phyloP scores from a whole-genome alignment of 1,284 basidiomycete genomes.

The Agaricales sp. region DNA sequence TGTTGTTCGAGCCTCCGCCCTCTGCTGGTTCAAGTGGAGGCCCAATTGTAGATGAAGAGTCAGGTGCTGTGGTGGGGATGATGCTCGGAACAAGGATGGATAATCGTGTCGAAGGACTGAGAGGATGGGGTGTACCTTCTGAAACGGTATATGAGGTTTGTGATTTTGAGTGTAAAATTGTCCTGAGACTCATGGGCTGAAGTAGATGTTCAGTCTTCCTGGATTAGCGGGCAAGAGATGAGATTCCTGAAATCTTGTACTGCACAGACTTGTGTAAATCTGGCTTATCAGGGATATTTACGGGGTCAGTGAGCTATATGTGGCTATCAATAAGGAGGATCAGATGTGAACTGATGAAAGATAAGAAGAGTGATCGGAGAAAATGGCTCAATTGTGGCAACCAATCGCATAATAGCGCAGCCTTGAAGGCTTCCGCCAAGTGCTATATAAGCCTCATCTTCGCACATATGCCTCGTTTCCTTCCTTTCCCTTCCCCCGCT shows the following conservation, averaged over 20 bases:
- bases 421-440: no score
- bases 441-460: no score
- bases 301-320: neutral
- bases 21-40: constrained; percentile 64
- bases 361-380: no score
- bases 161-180: constrained; percentile 1
- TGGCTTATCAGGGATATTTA: neutral
- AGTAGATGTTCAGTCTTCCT: constrained; percentile 41
- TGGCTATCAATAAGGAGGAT: no score
- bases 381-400: no score
- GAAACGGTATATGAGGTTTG: constrained; percentile 59
- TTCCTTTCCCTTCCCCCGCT: no score
- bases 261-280: neutral
- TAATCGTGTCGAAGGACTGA: constrained; percentile 41
- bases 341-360: no score
- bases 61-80: constrained; percentile 61
- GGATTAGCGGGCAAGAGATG: constrained; percentile 20
- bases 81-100: constrained; percentile 55
- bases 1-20: constrained; percentile 48
- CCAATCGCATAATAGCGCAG: no score
- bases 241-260: neutral
- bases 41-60: constrained; percentile 55
- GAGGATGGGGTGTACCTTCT: constrained; percentile 62
- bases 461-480: no score
- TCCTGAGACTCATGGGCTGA: neutral